Percentiles rank a stretch among this genome's conserved stretches.
These are phyloP conservation scores for Talaromyces ruber DNA, from an alignment of 495 filamentous ascomycete species.

Conservation along the genomic window DNA sequence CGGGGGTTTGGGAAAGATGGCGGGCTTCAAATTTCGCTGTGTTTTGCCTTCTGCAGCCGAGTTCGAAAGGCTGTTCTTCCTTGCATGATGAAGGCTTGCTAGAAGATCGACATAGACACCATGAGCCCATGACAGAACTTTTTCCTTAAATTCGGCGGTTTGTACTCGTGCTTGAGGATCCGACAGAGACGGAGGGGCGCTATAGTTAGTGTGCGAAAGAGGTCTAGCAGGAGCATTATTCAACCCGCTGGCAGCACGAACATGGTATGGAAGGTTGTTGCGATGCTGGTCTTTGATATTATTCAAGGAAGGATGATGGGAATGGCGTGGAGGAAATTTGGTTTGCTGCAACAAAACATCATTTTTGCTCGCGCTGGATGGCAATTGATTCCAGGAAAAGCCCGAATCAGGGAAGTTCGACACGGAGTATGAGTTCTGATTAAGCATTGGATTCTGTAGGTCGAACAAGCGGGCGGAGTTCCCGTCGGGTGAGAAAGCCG, in stretches of 20 bases:
- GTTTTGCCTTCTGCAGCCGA: conserved; percentile 22
- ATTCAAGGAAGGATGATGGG: conserved; percentile 22
- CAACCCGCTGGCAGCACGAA: conserved; percentile 7
- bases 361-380: conserved; percentile 16
- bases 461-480: conserved; percentile 19
- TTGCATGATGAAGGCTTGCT: conserved; percentile 58
- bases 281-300: conserved; percentile 9
- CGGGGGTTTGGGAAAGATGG: conserved; percentile 57
- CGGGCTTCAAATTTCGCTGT: conserved; percentile 39
- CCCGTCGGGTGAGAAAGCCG: conserved; percentile 12
- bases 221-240: neutral
- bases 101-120: conserved; percentile 82
- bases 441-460: conserved; percentile 19
- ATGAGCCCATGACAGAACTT: conserved; percentile 76
- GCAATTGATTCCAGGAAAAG: conserved; percentile 24
- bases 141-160: conserved; percentile 68
- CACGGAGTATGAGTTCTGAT: conserved; percentile 17
- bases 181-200: neutral
- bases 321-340: conserved; percentile 33
- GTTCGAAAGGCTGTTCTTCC: conserved; percentile 32
- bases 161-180: conserved; percentile 12
- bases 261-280: conserved; percentile 27
- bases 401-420: conserved; percentile 16
- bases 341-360: conserved; percentile 25
- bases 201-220: neutral